Base-by-base conservation (phyloP, 371 early-diverging fungal genomes). In the Mucor lusitanicus region DNA sequence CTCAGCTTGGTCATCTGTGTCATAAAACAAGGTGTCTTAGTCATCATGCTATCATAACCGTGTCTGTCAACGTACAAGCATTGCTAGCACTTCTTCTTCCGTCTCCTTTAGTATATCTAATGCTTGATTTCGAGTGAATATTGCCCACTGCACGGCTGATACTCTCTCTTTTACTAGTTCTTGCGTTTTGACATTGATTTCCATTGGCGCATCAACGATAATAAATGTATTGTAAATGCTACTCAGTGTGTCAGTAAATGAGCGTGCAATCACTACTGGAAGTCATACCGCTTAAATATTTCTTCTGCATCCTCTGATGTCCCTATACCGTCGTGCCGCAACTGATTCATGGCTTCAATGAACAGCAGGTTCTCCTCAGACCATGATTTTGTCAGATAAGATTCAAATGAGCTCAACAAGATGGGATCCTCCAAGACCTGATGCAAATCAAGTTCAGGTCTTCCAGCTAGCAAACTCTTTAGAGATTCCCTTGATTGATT, bases 211-310 rank as follows among this genome's bases (percentile, higher is more conserved):
- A 27, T 71, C 74, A 3, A 60, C 23, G 9, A 67, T 66, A 23
- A 83, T 61, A 55, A 83, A 83, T 8, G 77, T 76, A 19, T 75
- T 75, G 40, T 73, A 80, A 17, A 83, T 83, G 62, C 83, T 80
- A 48, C 19, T 27, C 27, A 40, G 32, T 40, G n/a, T 61, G 27
- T 59, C 5, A 15, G 4, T 44, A 59, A 11, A 19, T 15, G 17
- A 25, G 3, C 7, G 28, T n/a, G 13, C 19, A 30, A 4, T 15
- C 17, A 35, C 17, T 60, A 17, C 21, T 28, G 30, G 19, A 21
- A 46, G 3, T 11, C 3, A 12, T 42, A 81, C 82, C 82, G 70
- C n/a, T 40, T 69, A 8, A 80, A 65, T 3, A 46, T 68, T 15
- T 40, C 54, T 46, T 78, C 76, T 8, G 74, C 64, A 44, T 65